Evolutionary conservation across 208 protist genomes (phyloP), one percentile per base, ranked within the genome.

Genomic region (Leishmania turanica): DNA sequence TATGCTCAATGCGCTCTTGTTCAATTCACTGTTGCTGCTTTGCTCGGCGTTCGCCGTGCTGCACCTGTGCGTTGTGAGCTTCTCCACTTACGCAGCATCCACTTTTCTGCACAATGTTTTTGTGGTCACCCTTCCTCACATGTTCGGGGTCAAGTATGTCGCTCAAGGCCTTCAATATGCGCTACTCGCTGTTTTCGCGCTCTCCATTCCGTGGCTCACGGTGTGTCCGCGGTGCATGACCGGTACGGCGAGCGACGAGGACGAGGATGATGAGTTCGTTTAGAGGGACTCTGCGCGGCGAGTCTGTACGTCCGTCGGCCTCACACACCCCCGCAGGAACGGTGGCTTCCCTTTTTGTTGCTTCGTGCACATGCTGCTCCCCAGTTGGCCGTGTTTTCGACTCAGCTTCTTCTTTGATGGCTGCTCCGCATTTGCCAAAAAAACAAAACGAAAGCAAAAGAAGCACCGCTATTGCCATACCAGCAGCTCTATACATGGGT

Each of bases 1-100:
- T 21, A 90, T 98, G 87, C 95, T 99, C 84, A 98, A 98, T 79
- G 92, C 97, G 45, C 98, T 99, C 70, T 83, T 99, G 11, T 99
- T 99, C 89, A 99, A 99, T 85, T 83, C 92, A 17, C 88, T 94
- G 45, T 79, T 99, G 17, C 92, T 99, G 65, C 82, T 98, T 19
- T 81, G 99, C 49, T 89, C 92, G 45, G 93, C 96, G 34, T 90
- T 98, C 17, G 87, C 95, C n/a, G 89, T 98, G 51, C 82, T 98
- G 58, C 93, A 98, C 65, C 96, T 99, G 70, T 96, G 92, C 82
- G 90, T 89, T n/a, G 76, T 85, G n/a, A 94, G 94, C 51, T 99
- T 99, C 66, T 65, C 78, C 21, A 74, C 80, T 13, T 99, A 98
- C 80, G 88, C 94, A 17, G 77, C 77, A 11, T 73, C 88, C 19